A percentile compares a stretch with the other conserved stretches of the same genome.
phyloP scores from a whole-genome alignment of 495 filamentous ascomycete genomes.

The Talaromyces wortmannii region DNA sequence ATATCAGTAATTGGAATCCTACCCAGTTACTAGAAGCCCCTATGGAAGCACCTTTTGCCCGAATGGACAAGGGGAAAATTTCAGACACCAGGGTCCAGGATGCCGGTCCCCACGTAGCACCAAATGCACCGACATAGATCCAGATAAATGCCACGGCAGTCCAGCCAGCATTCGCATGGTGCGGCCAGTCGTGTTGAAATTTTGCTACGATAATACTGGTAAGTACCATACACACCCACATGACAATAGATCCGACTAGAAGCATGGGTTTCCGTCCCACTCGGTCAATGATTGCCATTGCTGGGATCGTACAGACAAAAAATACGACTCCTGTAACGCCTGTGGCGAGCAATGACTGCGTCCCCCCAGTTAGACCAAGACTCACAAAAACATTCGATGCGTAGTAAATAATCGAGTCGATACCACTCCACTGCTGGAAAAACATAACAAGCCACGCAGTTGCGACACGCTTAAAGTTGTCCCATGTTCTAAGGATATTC shows the following conservation, averaged over 20 bases:
- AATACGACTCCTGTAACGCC: slow-evolving; percentile 62
- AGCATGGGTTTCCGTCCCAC: slow-evolving; percentile 72
- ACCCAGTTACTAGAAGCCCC: slow-evolving; percentile 40
- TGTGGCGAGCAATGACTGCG: slow-evolving; percentile 59
- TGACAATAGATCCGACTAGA: slow-evolving; percentile 51
- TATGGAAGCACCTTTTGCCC: slow-evolving; percentile 35
- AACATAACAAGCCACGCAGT: slow-evolving; percentile 33
- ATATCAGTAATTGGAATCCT: too few relatives aligned
- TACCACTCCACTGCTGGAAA: slow-evolving; percentile 38
- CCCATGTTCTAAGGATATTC: slow-evolving; percentile 26
- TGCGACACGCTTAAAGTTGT: slow-evolving; percentile 32
- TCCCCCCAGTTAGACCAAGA: slow-evolving; percentile 77
- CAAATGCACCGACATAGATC: slow-evolving; percentile 45
- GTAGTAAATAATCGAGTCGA: slow-evolving; percentile 33
- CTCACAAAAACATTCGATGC: slow-evolving; percentile 48
- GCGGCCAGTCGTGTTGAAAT: slow-evolving; percentile 24
- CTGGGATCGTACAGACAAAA: slow-evolving; percentile 65
- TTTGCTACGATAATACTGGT: slow-evolving; percentile 38
- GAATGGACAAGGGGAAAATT: slow-evolving; percentile 39
- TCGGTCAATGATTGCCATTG: slow-evolving; percentile 67
- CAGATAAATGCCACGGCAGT: slow-evolving; percentile 32
- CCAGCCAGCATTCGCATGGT: slow-evolving; percentile 32
- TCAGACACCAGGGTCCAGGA: slow-evolving; percentile 23
- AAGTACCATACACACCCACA: slow-evolving; percentile 36
- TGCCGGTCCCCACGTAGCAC: slow-evolving; percentile 51